phyloP scores from a whole-genome alignment of 768 basidiomycete species.

The Termitomyces sp. region DNA sequence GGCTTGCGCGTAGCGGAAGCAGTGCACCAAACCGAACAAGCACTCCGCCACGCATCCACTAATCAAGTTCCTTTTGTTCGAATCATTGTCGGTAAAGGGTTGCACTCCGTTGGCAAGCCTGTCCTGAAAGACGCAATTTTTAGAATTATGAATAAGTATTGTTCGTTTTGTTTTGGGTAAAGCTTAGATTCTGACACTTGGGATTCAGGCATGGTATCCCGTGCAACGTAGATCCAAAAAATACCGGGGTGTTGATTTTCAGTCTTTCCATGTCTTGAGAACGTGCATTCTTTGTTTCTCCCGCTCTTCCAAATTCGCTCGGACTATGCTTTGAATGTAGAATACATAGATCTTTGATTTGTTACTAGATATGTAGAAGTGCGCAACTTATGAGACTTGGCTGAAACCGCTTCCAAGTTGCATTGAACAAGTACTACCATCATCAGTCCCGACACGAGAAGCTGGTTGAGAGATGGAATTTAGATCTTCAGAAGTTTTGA shows the following conservation, averaged over 20 bases:
- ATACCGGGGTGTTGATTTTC: slow-evolving; percentile 68
- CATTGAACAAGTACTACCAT: too few species aligned
- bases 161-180: slow-evolving; percentile 1
- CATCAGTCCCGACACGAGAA: neutral
- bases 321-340: neutral
- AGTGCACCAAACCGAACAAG: slow-evolving; percentile 34
- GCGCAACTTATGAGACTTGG: neutral
- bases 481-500: neutral
- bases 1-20: slow-evolving; percentile 43
- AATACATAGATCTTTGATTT: neutral
- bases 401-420: neutral
- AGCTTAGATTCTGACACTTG: neutral
- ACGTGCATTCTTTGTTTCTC: neutral
- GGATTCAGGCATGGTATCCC: slow-evolving; percentile 53
- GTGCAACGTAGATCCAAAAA: slow-evolving; percentile 66
- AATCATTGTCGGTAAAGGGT: slow-evolving; percentile 68
- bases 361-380: too few species aligned
- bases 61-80: slow-evolving; percentile 26
- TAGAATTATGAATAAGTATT: slow-evolving; percentile 63
- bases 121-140: slow-evolving; percentile 82
- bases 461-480: neutral
- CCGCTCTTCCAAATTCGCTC: neutral
- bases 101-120: slow-evolving; percentile 69
- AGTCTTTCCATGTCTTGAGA: slow-evolving; percentile 16
- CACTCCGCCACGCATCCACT: slow-evolving; percentile 31